phyloP scores from a whole-genome alignment of 257 asterid species.

The Nicotiana noctiflora region DNA sequence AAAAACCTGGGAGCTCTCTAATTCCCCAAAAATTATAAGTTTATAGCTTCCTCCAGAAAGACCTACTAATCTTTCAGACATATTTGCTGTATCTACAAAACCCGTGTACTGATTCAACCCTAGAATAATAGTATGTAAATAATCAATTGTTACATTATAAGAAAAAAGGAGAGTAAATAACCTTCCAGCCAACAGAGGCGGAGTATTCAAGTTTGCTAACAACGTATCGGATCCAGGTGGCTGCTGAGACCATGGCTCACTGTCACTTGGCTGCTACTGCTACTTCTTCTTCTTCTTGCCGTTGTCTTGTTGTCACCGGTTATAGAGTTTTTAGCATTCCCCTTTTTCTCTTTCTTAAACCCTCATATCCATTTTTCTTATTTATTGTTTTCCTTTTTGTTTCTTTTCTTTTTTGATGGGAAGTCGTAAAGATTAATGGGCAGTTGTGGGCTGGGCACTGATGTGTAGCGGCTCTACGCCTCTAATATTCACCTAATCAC shows the following conservation, averaged over 20 bases:
- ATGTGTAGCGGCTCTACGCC: background rate
- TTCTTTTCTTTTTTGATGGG: background rate
- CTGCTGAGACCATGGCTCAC: conserved; percentile 49
- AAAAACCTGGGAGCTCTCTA: background rate
- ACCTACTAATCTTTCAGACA: background rate
- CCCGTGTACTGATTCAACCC: background rate
- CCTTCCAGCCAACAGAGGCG: conserved; percentile 42
- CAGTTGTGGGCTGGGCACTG: too few species aligned
- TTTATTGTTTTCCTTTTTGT: background rate
- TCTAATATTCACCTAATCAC: background rate
- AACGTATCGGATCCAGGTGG: conserved; percentile 59
- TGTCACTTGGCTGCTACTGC: background rate
- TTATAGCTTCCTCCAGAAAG: background rate
- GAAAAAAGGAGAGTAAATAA: conserved; percentile 2
- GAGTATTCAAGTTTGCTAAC: conserved; percentile 50
- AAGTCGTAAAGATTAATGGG: background rate
- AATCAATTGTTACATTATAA: background rate
- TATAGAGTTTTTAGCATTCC: background rate
- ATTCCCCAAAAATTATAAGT: background rate
- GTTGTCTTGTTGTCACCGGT: background rate
- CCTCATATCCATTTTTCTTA: conserved; percentile 12
- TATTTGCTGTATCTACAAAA: background rate
- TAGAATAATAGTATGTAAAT: background rate
- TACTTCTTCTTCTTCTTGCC: background rate
- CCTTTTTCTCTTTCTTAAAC: conserved; percentile 10